Evolutionary conservation across 164 flowering plant genomes (phyloP).

Genomic region (Piper longum): DNA sequence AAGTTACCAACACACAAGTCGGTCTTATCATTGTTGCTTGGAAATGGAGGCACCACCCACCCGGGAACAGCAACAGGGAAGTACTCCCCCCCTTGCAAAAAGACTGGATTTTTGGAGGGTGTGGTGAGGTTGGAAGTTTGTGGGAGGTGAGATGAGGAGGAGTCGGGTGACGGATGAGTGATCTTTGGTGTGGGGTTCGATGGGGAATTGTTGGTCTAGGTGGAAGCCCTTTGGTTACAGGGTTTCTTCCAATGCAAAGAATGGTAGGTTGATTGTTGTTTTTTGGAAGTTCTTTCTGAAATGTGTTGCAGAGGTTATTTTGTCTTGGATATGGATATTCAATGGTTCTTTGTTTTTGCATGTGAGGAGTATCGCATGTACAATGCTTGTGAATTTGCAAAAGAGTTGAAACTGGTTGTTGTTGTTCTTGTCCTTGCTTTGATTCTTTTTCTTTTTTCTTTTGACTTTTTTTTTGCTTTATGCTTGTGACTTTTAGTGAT

Average conservation of each 20-base stretch:
- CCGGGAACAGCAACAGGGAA: background rate
- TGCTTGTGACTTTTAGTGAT: no score
- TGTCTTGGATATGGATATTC: background rate
- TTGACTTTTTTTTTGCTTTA: no score
- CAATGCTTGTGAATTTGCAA: no score
- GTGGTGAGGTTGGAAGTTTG: background rate
- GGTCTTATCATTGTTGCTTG: conserved; percentile 1
- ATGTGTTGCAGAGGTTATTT: background rate
- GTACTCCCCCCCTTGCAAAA: background rate
- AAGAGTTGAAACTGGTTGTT: background rate
- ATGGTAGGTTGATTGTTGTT: conserved; percentile 23
- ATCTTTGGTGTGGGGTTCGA: conserved; percentile 3
- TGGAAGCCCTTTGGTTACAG: conserved; percentile 37
- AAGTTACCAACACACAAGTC: background rate
- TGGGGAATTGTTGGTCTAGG: conserved; percentile 59
- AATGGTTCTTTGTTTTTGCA: no score
- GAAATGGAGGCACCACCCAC: conserved; percentile 4
- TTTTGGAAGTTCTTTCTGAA: background rate
- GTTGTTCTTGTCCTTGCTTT: background rate
- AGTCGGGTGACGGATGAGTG: conserved; percentile 6
- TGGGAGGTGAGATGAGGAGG: background rate
- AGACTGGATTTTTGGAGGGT: background rate
- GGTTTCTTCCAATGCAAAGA: conserved; percentile 56
- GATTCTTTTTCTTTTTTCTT: no score
- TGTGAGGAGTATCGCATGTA: no score